phyloP scores from a whole-genome alignment of 1,139 yeast species.

The Pichia sp. region DNA sequence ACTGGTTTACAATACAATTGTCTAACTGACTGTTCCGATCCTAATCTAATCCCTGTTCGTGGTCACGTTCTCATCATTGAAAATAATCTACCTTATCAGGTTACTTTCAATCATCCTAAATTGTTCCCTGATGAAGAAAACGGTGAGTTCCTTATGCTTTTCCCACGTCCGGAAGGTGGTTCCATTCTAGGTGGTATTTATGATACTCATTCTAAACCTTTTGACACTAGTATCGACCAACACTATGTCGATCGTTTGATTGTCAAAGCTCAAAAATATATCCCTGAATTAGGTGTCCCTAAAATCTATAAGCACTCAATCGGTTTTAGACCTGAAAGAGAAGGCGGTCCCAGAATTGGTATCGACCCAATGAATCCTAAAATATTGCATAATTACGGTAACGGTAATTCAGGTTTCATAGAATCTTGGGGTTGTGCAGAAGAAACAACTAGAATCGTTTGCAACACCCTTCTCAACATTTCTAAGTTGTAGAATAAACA shows the following conservation, averaged over 20 bases:
- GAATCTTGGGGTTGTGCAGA: conserved; percentile 40
- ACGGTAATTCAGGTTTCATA: conserved; percentile 42
- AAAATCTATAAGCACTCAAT: conserved; percentile 36
- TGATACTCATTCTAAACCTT: conserved; percentile 23
- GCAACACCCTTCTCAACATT: conserved; percentile 1
- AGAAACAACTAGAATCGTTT: conserved; percentile 6
- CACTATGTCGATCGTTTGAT: conserved; percentile 35
- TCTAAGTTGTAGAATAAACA: conserved; percentile 7
- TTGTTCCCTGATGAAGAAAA: conserved; percentile 26
- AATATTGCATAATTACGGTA: conserved; percentile 44
- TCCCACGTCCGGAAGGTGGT: conserved; percentile 50
- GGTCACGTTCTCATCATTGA: conserved; percentile 42
- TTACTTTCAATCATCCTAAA: conserved; percentile 31
- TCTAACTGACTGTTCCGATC: conserved; percentile 32
- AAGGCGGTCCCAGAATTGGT: conserved; percentile 41
- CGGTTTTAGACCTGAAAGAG: conserved; percentile 44
- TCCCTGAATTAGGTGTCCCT: conserved; percentile 36
- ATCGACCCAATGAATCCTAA: conserved; percentile 29
- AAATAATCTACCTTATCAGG: conserved; percentile 30
- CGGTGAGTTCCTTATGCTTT: conserved; percentile 38
- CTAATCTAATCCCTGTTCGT: conserved; percentile 32
- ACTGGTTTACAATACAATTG: conserved; percentile 36
- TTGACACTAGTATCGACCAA: conserved; percentile 30
- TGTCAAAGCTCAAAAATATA: conserved; percentile 33
- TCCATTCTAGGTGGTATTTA: conserved; percentile 45